These are phyloP conservation scores for Paraleonurus japonicus DNA, from an alignment of 257 asterid species.

Conservation along the genomic window DNA sequence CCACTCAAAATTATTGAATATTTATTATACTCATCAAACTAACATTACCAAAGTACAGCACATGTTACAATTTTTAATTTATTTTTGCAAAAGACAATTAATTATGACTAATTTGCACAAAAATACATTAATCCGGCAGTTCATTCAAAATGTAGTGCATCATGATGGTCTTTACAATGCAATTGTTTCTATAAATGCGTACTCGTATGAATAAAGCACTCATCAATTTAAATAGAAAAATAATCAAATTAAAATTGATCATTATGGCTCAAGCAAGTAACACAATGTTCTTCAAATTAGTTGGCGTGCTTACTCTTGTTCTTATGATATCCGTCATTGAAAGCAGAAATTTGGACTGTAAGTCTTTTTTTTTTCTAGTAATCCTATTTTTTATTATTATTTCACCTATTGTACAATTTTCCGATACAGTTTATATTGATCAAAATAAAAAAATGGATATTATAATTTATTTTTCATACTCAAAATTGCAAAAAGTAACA, in stretches of 20 bases:
- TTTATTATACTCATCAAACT: neutral
- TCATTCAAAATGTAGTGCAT: neutral
- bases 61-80: no score
- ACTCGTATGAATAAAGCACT: neutral
- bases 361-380: no score
- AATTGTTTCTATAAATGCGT: neutral
- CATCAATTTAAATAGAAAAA: neutral
- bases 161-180: neutral
- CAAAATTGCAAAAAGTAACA: no score
- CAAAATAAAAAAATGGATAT: no score
- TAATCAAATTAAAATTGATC: neutral
- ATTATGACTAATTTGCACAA: neutral
- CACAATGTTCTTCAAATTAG: neutral
- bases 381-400: no score
- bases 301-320: conserved; percentile 1
- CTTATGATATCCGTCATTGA: neutral
- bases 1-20: neutral
- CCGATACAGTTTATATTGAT: no score
- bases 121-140: neutral
- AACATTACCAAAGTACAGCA: neutral
- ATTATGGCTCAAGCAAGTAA: neutral
- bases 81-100: no score
- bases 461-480: no score
- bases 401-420: no score
- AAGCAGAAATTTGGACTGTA: neutral